Evolutionary conservation across 208 protist genomes (phyloP).

Genomic region (Leishmania braziliensis): DNA sequence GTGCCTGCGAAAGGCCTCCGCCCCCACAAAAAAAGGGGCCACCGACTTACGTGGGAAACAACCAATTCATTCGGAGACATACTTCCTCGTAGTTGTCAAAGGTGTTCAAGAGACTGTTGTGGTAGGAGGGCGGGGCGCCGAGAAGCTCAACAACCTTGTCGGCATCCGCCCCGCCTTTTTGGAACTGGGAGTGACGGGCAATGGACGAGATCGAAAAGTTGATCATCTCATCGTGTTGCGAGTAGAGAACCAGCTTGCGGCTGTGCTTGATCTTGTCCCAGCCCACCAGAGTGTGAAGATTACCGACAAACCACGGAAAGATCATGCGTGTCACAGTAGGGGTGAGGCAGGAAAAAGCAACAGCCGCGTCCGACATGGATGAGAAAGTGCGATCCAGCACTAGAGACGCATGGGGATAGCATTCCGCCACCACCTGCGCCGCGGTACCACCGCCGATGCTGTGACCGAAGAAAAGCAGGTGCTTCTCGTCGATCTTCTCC

Average conservation of each 20-base stretch:
- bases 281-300: conserved; percentile 51
- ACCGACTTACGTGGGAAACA: conserved; percentile 3
- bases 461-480: conserved; percentile 78
- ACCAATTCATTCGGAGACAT: conserved; percentile 18
- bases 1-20: background rate
- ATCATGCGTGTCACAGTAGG: conserved; percentile 40
- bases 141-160: conserved; percentile 45
- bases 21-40: background rate
- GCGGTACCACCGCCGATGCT: conserved; percentile 82
- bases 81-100: conserved; percentile 29
- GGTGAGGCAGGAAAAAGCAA: conserved; percentile 61
- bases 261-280: conserved; percentile 45
- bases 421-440: conserved; percentile 43
- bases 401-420: conserved; percentile 36
- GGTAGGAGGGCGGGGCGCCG: conserved; percentile 23
- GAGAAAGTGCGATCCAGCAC: conserved; percentile 85
- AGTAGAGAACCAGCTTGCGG: conserved; percentile 70
- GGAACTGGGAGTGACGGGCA: conserved; percentile 47
- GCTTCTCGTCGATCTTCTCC: conserved; percentile 36
- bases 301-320: conserved; percentile 43
- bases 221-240: conserved; percentile 75
- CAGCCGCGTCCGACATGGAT: conserved; percentile 67
- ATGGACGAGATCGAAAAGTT: conserved; percentile 47
- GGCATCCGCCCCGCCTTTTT: conserved; percentile 18
- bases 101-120: conserved; percentile 29